These are phyloP conservation scores for Colletotrichum lentis DNA, from an alignment of 2,329 filamentous ascomycete species.

Conservation along the genomic window DNA sequence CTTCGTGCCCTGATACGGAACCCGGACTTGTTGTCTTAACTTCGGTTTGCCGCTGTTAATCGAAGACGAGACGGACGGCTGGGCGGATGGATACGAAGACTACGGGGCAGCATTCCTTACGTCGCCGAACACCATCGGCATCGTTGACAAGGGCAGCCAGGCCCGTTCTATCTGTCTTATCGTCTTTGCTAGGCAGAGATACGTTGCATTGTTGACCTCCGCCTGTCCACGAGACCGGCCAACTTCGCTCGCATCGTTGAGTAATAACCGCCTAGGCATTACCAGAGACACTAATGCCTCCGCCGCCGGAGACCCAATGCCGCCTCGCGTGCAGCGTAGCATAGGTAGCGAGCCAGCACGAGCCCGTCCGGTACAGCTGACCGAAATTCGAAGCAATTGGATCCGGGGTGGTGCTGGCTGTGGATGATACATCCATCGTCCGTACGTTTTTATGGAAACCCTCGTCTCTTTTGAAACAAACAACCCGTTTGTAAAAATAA, in stretches of 20 bases:
- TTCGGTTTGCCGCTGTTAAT: conserved; percentile 4
- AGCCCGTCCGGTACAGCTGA: conserved; percentile 6
- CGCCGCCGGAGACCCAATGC: conserved; percentile 8
- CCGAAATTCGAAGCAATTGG: conserved; percentile 5
- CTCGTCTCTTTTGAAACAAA: conserved; percentile 10
- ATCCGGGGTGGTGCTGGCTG: not conserved
- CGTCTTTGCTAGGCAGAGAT: conserved; percentile 20
- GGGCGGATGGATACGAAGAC: conserved; percentile 21
- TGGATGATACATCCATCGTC: not conserved
- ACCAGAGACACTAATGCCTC: not conserved
- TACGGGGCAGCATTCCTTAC: conserved; percentile 14
- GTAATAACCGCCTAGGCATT: not conserved
- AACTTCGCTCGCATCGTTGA: conserved; percentile 8
- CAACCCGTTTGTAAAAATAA: not conserved
- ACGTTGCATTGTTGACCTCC: conserved; percentile 17
- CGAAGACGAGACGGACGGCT: conserved; percentile 2
- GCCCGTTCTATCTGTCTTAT: conserved; percentile 30
- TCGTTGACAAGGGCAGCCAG: too few species aligned
- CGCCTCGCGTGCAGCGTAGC: not conserved
- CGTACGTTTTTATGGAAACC: not conserved
- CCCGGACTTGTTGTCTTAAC: conserved; percentile 2
- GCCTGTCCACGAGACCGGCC: conserved; percentile 25
- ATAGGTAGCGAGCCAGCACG: conserved; percentile 4
- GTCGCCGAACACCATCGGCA: not conserved
- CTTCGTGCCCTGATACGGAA: conserved; percentile 3